phyloP scores from a whole-genome alignment of 192 early-diverging fungal genomes.

The Coemansia aciculifera region DNA sequence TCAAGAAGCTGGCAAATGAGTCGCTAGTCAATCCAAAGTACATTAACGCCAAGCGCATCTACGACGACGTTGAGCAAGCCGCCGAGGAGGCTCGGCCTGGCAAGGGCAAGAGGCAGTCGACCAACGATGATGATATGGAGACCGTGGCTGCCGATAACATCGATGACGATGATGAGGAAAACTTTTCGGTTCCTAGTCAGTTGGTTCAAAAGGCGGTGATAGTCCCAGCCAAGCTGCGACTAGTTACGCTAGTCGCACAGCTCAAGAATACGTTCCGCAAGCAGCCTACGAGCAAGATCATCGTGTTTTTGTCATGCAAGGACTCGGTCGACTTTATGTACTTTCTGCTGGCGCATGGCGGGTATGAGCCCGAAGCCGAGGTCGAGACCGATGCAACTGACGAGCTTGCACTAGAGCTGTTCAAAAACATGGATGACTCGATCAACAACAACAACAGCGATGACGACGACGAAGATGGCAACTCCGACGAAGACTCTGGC shows the following conservation, averaged over 20 bases:
- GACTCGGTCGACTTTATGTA: slow-evolving; percentile 96
- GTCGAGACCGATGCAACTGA: slow-evolving; percentile 45
- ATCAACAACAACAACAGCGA: slow-evolving; percentile 18
- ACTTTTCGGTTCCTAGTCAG: slow-evolving; percentile 79
- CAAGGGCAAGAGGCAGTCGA: slow-evolving; percentile 32
- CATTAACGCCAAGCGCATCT: slow-evolving; percentile 63
- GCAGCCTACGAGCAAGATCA: slow-evolving; percentile 56
- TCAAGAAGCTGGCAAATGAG: slow-evolving; percentile 78
- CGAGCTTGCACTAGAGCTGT: slow-evolving; percentile 57
- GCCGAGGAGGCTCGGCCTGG: slow-evolving; percentile 27
- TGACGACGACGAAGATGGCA: slow-evolving; percentile 25
- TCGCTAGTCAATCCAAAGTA: slow-evolving; percentile 77
- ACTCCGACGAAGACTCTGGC: slow-evolving; percentile 20
- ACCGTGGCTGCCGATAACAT: slow-evolving; percentile 17
- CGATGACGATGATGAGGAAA: slow-evolving; percentile 13
- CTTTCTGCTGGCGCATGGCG: slow-evolving; percentile 71
- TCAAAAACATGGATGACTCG: slow-evolving; percentile 24
- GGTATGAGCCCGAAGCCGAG: slow-evolving; percentile 42
- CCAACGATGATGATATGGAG: slow-evolving; percentile 44
- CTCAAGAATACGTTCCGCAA: slow-evolving; percentile 60
- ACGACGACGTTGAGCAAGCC: slow-evolving; percentile 37
- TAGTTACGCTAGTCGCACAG: slow-evolving; percentile 80
- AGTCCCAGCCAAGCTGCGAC: slow-evolving; percentile 87
- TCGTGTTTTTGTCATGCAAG: slow-evolving; percentile 92
- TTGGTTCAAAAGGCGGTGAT: slow-evolving; percentile 85